Evolutionary conservation across 352 stramenopile species (phyloP), one percentile per base, ranked within the genome.

Genomic region (Phytophthora kernoviae): DNA sequence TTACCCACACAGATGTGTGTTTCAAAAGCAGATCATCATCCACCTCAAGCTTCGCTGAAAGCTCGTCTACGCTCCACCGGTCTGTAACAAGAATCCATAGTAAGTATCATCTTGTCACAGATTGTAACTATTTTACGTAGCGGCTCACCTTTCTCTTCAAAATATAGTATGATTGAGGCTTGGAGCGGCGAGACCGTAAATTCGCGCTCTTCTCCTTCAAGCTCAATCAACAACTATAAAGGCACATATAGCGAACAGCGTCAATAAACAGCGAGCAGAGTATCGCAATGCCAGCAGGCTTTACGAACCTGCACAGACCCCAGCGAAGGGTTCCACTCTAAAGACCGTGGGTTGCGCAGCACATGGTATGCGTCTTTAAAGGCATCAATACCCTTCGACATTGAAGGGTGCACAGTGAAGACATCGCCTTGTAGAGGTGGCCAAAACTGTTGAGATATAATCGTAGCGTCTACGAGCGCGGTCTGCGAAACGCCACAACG

Each of bases 401-500:
- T 77, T 32, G 68, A 73, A 8, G 93, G 81, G 66, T 99, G 96
- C 32, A 98, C 73, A 33, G 79, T 82, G 57, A 99, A 90, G 15
- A 94, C 81, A 43, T 98, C 91, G 4, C 82, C 88, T 65, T 98
- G 91, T 18, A 99, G 78, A n/a, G 93, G 79, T 21, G 97, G 97
- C 97, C 97, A 99, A 74, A 99, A 99, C 33, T 99, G 96, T 52
- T 98, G 86, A 5, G 95, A 99, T 34, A 99, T 83, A 58, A 99
- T 98, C 5, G 94, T 97, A 24, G 91, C 93, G 65, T 98, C 94
- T 5, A 98, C 58, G 2, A 47, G 34, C 12, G 68, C 42, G 4
- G 27, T 41, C 18, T 45, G 37, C 46, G 45, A 14, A 30, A 30
- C 6, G 26, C 10, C 20, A 39, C 15, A 0, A 20, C 18, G 6